Evolutionary conservation across 1,139 yeast genomes (phyloP).

Genomic region (Hansenula lynferdii): DNA sequence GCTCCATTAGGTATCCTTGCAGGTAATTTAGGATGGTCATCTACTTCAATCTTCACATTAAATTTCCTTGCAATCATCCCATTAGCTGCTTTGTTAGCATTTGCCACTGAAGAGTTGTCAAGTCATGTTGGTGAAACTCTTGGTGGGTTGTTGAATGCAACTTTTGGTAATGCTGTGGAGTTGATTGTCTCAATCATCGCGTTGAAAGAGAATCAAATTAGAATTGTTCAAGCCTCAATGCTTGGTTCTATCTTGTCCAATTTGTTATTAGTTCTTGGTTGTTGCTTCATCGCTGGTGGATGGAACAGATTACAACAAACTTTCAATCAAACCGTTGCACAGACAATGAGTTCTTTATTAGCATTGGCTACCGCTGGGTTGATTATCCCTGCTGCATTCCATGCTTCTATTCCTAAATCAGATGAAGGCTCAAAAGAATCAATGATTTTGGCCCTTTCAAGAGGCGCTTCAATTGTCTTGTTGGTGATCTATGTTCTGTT

Average conservation of each 20-base stretch:
- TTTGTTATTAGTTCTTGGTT: constrained; percentile 84
- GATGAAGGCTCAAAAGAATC: constrained; percentile 30
- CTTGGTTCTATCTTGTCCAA: constrained; percentile 89
- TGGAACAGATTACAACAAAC: constrained; percentile 78
- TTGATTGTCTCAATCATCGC: constrained; percentile 93
- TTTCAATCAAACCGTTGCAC: constrained; percentile 95
- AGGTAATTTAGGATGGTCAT: constrained; percentile 53
- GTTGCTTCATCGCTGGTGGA: constrained; percentile 96
- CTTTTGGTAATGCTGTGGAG: constrained; percentile 94
- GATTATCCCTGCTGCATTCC: constrained; percentile 94
- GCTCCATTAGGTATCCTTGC: constrained; percentile 86
- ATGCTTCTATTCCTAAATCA: constrained; percentile 64
- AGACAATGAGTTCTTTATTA: constrained; percentile 92
- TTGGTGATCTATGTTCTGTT: constrained; percentile 75
- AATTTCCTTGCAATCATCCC: constrained; percentile 93
- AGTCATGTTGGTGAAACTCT: constrained; percentile 81
- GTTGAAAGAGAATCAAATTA: constrained; percentile 73
- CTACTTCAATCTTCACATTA: constrained; percentile 59
- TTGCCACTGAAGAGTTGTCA: constrained; percentile 89
- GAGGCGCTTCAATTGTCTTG: constrained; percentile 82
- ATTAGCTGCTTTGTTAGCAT: constrained; percentile 82
- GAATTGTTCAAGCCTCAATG: constrained; percentile 97
- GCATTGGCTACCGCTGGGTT: constrained; percentile 87
- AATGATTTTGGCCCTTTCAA: constrained; percentile 70
- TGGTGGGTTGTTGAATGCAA: constrained; percentile 92